phyloP scores from a whole-genome alignment of 805 yeast genomes.

The Kuraishia floccosa region DNA sequence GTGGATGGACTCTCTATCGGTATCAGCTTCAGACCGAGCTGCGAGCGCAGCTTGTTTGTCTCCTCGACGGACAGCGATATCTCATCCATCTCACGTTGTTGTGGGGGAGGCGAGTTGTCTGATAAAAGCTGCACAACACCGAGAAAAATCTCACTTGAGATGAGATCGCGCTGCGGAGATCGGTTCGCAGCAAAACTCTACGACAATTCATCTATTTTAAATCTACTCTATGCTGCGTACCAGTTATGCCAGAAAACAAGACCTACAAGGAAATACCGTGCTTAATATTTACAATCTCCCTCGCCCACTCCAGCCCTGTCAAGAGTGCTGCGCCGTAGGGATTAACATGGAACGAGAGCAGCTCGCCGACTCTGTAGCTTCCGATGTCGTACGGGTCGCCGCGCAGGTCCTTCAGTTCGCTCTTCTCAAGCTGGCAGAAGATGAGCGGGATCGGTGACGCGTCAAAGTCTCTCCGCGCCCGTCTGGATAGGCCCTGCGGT shows the following conservation, averaged over 20 bases:
- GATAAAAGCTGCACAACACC: no score
- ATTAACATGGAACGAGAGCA: constrained; percentile 24
- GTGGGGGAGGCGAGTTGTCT: not conserved
- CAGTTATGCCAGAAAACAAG: no score
- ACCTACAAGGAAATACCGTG: no score
- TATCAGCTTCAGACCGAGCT: constrained; percentile 31
- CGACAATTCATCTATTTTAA: no score
- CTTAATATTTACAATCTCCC: no score
- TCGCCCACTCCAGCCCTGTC: constrained; percentile 21
- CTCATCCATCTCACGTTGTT: constrained; percentile 1
- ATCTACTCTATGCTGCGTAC: no score
- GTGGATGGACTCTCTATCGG: constrained; percentile 5
- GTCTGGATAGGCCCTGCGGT: constrained; percentile 33
- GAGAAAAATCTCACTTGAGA: no score
- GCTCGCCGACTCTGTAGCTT: constrained; percentile 26
- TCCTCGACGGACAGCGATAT: constrained; percentile 25
- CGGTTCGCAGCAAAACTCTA: no score
- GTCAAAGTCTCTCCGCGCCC: constrained; percentile 33
- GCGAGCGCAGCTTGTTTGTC: constrained; percentile 31
- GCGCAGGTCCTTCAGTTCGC: constrained; percentile 9
- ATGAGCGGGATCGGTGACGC: constrained; percentile 32
- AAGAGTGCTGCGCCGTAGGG: constrained; percentile 22
- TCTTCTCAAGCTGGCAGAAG: constrained; percentile 26
- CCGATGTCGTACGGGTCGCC: constrained; percentile 18
- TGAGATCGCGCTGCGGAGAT: no score